Evolutionary conservation across 169 alveolate genomes (phyloP), one percentile per base, ranked within the genome.

Genomic region (Plasmodium reichenowi): DNA sequence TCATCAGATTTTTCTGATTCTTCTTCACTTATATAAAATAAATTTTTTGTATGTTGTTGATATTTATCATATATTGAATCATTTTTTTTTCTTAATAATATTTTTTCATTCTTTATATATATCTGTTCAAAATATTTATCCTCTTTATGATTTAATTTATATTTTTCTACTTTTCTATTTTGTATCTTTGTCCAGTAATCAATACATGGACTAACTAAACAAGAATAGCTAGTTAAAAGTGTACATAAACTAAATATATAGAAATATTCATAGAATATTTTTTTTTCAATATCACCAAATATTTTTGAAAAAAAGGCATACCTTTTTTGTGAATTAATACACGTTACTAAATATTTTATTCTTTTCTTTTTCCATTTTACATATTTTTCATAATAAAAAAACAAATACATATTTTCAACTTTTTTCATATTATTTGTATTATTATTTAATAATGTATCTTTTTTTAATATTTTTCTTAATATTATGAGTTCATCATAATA

Each of bases 31-130:
- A 86, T 86, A 32, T 38, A n/a, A 72, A n/a, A 20, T 47, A 62
- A n/a, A 47, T 45, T 43, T 26, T 50, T 70, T 13, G 72, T 64
- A 86, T 71, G 56, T 62, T 86, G 92, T n/a, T 86, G 92, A 72
- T 86, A 86, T 45, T 62, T 70, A 64, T 86, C 92, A 86, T 86
- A 86, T 86, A 86, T 86, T 1, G 92, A 86, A 64, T 86, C 92
- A 66, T 86, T 86, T 60, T 86, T 86, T 72, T 86, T 86, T 59
- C 92, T 17, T 64, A 86, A 72, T 60, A 86, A 22, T 2, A 47
- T 58, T 22, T 74, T 59, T 3, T 86, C 70, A 38, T 72, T 72
- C 12, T 86, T 26, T 24, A 86, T 45, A 43, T 86, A 86, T 26
- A 86, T 72, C 0, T 56, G 12, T 32, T 72, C 72, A 86, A 71